These are phyloP conservation scores for Saccharomyces paradoxus DNA, from an alignment of 805 yeast genomes.

Conservation along the genomic window DNA sequence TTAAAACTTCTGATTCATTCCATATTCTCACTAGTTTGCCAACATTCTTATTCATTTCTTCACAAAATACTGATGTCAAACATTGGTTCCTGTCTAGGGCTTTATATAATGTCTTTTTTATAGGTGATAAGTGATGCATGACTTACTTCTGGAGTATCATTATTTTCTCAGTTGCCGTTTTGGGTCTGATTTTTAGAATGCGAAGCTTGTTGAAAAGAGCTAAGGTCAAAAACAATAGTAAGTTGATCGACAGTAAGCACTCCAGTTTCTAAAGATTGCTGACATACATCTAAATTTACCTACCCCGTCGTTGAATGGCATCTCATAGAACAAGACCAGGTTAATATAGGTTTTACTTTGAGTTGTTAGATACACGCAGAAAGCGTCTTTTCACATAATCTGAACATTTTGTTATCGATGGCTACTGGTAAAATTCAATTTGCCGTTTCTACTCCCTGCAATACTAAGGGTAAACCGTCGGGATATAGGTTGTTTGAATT, in stretches of 20 bases:
- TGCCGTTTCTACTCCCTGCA: constrained; percentile 22
- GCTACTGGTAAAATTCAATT: constrained; percentile 4
- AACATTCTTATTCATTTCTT: constrained; percentile 2
- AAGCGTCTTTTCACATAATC: background rate
- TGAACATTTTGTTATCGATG: background rate
- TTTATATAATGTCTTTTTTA: background rate
- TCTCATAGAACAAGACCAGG: background rate
- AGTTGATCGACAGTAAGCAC: background rate
- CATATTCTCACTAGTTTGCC: constrained; percentile 20
- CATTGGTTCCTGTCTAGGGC: background rate
- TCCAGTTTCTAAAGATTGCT: background rate
- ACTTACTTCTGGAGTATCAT: background rate
- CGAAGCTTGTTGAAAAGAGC: background rate
- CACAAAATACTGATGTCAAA: background rate
- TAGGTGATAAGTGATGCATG: background rate
- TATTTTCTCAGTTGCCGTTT: background rate
- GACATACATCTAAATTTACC: background rate
- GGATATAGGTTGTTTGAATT: constrained; percentile 18
- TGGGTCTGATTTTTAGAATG: background rate
- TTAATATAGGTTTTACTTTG: background rate
- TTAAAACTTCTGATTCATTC: constrained; percentile 34
- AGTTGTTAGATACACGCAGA: background rate
- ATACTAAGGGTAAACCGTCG: constrained; percentile 12
- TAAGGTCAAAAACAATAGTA: background rate
- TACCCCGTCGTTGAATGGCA: background rate